Base-by-base conservation (phyloP, 129 eudicot species). In the Flaveria brownii region DNA sequence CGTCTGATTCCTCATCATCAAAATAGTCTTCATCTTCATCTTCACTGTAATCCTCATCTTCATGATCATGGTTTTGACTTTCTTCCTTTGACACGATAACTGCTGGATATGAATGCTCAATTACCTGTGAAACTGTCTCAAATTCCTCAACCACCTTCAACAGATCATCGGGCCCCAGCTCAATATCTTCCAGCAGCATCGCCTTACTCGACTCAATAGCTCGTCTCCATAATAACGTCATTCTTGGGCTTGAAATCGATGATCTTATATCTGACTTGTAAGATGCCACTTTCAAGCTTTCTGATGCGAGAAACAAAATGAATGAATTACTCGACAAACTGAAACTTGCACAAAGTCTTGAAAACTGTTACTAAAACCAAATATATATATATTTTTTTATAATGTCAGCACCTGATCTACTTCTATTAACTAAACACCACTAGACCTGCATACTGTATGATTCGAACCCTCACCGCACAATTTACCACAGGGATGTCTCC, bases 31-130 rank as follows among this genome's bases (percentile, higher is more conserved):
- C 79, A 33, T 84, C 73, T 1, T 76, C 79, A 56, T 61, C 76
- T 46, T 71, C 87, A 50, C 81, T 66, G 49, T 62, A 79, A 54
- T 87, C 71, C 54, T 74, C 77, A 12, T 47, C 70, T 41, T 68
- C 88, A 23, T 10, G 18, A 59, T 70, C 76, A 28, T 16, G 36
- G 5, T 13, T 33, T 18, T 64, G 81, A 42, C 11, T 47, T 57
- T 78, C 82, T 76, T 78, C 80, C 6, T 83, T 82, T 30, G 93
- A 82, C 75, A 87, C 42, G 39, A 94, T 84, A 15, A 83, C 72
- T 0, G 99, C 97, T 52, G 93, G 96, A 85, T 91, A 91, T 17
- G 98, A 87, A 74, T 94, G 98, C 70, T 84, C 97, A 2, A 85
- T 65, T 10, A 91, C 93, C 83, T 91, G 97, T 30, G 91, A 87